These are phyloP conservation scores for Pigoraptor vietnamica DNA, from an alignment of 78 protist species.

Conservation along the genomic window DNA sequence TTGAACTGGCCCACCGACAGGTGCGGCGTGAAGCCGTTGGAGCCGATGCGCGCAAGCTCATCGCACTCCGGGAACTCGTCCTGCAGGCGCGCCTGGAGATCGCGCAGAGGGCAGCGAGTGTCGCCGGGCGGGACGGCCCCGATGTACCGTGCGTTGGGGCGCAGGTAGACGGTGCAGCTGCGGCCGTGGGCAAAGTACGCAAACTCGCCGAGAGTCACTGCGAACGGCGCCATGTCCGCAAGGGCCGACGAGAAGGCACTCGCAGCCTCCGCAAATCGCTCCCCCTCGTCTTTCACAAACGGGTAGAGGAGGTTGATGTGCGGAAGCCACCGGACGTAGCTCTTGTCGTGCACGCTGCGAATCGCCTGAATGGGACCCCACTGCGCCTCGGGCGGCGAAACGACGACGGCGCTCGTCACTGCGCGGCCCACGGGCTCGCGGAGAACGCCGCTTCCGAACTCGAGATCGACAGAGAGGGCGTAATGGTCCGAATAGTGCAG, in stretches of 20 bases:
- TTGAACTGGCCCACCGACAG: neutral
- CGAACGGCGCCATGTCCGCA: neutral
- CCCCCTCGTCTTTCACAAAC: neutral
- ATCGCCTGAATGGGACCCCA: constrained; percentile 17
- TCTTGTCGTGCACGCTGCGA: neutral
- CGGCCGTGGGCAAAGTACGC: neutral
- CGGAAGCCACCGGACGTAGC: constrained; percentile 1
- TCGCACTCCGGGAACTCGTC: neutral
- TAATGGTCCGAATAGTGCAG: neutral
- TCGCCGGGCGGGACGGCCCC: neutral
- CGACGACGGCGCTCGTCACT: neutral
- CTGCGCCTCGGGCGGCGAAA: neutral
- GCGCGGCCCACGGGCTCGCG: neutral
- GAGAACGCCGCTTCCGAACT: neutral
- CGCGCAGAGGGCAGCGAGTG: neutral
- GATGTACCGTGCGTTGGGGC: neutral
- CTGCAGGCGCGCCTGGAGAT: neutral
- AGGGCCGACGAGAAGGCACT: neutral
- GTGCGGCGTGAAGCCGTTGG: neutral
- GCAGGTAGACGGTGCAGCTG: neutral
- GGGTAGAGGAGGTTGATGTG: constrained; percentile 9
- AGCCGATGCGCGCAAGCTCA: neutral
- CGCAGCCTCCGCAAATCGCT: neutral
- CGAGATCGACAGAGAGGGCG: neutral
- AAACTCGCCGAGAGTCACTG: neutral